These are phyloP conservation scores for Gossypium arboreum DNA, from an alignment of 345 rosid genomes.

Conservation along the genomic window DNA sequence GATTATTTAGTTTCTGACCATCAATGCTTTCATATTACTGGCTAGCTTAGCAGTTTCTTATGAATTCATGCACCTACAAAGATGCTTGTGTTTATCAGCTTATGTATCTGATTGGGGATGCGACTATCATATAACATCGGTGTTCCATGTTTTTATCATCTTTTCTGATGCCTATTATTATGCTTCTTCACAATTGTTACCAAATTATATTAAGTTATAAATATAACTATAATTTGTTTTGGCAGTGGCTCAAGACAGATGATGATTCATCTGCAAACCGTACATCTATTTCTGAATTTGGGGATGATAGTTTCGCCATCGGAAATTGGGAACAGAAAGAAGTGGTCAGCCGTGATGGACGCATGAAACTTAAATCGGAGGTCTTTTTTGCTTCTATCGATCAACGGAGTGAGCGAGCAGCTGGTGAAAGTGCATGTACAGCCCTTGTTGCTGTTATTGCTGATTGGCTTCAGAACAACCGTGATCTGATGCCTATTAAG, in stretches of 20 bases:
- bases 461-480: constrained; percentile 83
- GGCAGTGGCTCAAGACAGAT: constrained; percentile 71
- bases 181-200: constrained; percentile 6
- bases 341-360: constrained; percentile 80
- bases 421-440: constrained; percentile 96
- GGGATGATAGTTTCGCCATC: constrained; percentile 83
- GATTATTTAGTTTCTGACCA: background rate
- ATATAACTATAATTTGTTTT: constrained; percentile 11
- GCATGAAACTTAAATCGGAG: constrained; percentile 70
- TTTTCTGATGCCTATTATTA: no score
- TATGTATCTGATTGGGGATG: constrained; percentile 2
- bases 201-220: background rate
- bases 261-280: constrained; percentile 57
- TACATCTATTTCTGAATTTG: constrained; percentile 77
- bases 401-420: constrained; percentile 91
- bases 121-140: background rate
- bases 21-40: background rate
- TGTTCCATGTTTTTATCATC: background rate
- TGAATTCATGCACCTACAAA: background rate
- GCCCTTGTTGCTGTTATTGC: constrained; percentile 92
- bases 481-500: constrained; percentile 75
- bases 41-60: background rate
- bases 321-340: constrained; percentile 91
- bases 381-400: constrained; percentile 94
- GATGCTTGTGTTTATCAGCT: background rate